Evolutionary conservation across 108 stramenopile species (phyloP).

Genomic region (Stephanodiscus triporus): DNA sequence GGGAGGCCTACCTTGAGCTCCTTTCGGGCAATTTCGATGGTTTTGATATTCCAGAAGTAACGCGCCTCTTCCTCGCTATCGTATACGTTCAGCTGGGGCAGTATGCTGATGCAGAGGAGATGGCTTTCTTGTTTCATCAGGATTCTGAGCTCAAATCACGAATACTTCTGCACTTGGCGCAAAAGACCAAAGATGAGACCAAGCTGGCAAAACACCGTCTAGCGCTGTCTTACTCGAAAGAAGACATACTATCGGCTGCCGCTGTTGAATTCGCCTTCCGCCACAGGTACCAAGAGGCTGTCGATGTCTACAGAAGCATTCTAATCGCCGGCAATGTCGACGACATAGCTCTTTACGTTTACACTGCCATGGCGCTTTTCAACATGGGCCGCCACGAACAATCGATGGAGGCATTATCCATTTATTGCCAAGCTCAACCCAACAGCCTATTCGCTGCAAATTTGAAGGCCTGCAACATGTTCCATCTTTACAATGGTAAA

Average conservation of each 20-base stretch:
- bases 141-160: conserved; percentile 67
- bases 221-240: conserved; percentile 66
- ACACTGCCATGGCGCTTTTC: conserved; percentile 90
- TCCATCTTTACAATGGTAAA: conserved; percentile 85
- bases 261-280: conserved; percentile 81
- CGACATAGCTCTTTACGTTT: conserved; percentile 84
- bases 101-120: conserved; percentile 57
- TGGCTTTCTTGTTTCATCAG: conserved; percentile 27
- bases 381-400: conserved; percentile 87
- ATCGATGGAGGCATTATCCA: conserved; percentile 76
- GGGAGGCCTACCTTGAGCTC: conserved; percentile 55
- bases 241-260: conserved; percentile 83
- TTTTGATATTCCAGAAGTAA: conserved; percentile 38
- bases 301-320: conserved; percentile 79
- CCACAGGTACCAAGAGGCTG: conserved; percentile 81
- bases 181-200: conserved; percentile 70
- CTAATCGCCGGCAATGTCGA: conserved; percentile 69
- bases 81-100: conserved; percentile 71
- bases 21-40: conserved; percentile 27
- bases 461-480: conserved; percentile 87
- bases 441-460: conserved; percentile 76
- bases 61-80: conserved; percentile 65
- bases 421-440: conserved; percentile 72
- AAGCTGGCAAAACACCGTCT: conserved; percentile 78
- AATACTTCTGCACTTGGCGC: conserved; percentile 77